Evolutionary conservation across 164 flowering plant species (phyloP).

Genomic region (Nelumbo lutea): DNA sequence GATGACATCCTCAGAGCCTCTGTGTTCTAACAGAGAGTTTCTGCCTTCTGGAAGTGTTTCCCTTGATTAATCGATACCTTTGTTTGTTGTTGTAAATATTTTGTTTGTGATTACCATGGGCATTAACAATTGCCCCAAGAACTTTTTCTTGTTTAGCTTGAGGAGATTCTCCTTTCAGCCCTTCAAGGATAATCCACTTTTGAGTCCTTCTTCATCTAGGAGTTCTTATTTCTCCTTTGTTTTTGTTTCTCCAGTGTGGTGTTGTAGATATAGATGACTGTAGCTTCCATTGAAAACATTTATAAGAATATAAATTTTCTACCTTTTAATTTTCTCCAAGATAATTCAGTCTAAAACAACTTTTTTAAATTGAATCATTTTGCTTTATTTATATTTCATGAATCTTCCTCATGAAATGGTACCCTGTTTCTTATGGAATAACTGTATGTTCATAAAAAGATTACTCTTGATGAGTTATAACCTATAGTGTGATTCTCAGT

Average conservation of each 20-base stretch:
- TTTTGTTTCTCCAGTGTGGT: background rate
- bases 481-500: too few relatives aligned
- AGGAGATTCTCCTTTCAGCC: conserved; percentile 66
- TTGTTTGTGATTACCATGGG: conserved; percentile 48
- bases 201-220: conserved; percentile 59
- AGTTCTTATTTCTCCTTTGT: conserved; percentile 14
- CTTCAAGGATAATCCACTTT: conserved; percentile 61
- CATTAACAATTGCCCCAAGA: conserved; percentile 56
- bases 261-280: background rate
- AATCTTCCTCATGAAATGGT: too few relatives aligned
- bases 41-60: conserved; percentile 41
- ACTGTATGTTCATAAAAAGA: too few relatives aligned
- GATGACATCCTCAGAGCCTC: conserved; percentile 1
- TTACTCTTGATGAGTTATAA: too few relatives aligned
- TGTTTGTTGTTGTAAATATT: conserved; percentile 39
- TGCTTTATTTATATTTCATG: too few relatives aligned
- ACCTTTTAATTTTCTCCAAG: background rate
- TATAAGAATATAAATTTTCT: background rate
- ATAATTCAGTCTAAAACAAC: background rate
- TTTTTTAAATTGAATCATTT: too few relatives aligned
- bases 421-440: too few relatives aligned
- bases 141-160: conserved; percentile 41
- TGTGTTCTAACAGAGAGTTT: conserved; percentile 5
- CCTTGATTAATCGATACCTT: conserved; percentile 57
- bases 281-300: too few relatives aligned